Evolutionary conservation across 1,284 basidiomycete genomes (phyloP), one percentile per base, ranked within the genome.

Genomic region (Coniferiporia weirii): DNA sequence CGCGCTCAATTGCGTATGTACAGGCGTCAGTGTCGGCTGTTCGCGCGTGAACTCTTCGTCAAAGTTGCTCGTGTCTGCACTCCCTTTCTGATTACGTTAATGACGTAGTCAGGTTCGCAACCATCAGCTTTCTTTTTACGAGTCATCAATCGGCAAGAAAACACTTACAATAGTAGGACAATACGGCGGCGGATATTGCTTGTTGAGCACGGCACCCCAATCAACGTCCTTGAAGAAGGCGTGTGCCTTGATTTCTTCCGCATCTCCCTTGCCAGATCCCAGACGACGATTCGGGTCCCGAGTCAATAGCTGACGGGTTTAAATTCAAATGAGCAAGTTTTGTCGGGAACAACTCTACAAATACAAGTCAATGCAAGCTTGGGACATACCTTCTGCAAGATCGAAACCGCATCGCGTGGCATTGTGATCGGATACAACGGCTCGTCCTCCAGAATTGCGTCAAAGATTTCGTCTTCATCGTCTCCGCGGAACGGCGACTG

Each of bases 361-460:
- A 57, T 47, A 19, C 47, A 43, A 13, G 51, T 35, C 3, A 22
- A 3, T 40, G 15, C 36, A 45, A 40, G 22, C 22, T 2, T 6
- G 12, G 35, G 19, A 63, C 71, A 59, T 64, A 93, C 93, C 80
- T 95, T 94, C 71, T 98, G 95, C 61, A 99, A 73, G 54, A 99
- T 91, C 20, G 93, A 95, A 52, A 99, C 96, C 15, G 95, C 95
- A 68, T 98, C 96, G 57, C 93, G 83, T 6, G 96, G 97, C 97
- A 99, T 99, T n/a, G 97, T 98, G 68, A 99, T 97, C 1, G 97
- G 97, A 74, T 99, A 99, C 64, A 99, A 73, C 46, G 96, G 95
- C 71, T 99, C 97, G 71, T 99, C 97, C 72, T 99, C 97, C 55
- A 99, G 75, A 68, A 99, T 99, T 44, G 97, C 97, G 73, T 99